Evolutionary conservation across 306 rosid genomes (phyloP).

Genomic region (Canavalia gladiata): DNA sequence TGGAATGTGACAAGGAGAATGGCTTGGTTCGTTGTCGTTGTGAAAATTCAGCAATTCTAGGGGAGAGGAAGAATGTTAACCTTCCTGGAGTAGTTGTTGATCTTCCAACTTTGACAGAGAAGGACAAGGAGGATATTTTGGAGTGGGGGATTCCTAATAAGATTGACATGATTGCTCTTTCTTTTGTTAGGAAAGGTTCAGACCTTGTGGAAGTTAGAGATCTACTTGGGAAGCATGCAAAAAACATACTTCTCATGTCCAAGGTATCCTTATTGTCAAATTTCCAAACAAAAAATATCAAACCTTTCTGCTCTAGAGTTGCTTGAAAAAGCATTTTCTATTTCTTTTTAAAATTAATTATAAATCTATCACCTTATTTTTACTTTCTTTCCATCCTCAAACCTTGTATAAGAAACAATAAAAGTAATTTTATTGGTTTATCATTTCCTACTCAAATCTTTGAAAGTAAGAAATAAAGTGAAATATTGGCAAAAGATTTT

Average conservation of each 20-base stretch:
- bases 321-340: too few species aligned
- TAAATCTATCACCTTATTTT: too few species aligned
- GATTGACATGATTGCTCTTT: conserved; percentile 47
- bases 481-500: too few species aligned
- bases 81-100: conserved; percentile 46
- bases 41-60: conserved; percentile 41
- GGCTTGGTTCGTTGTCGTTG: conserved; percentile 38
- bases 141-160: conserved; percentile 41
- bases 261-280: conserved; percentile 24
- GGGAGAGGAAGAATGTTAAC: conserved; percentile 45
- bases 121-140: conserved; percentile 47
- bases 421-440: too few species aligned
- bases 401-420: too few species aligned
- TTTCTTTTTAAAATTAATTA: too few species aligned
- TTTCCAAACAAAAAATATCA: neutral
- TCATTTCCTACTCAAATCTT: neutral
- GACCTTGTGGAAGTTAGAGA: conserved; percentile 36
- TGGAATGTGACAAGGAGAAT: conserved; percentile 31
- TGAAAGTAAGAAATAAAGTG: neutral
- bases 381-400: too few species aligned
- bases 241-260: conserved; percentile 42
- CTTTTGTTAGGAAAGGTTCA: conserved; percentile 42
- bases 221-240: conserved; percentile 43
- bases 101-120: conserved; percentile 47
- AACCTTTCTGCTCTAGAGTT: neutral